Conservation (phyloP, 768 basidiomycete species). For the Hortiboletus flavorubellus region DNA sequence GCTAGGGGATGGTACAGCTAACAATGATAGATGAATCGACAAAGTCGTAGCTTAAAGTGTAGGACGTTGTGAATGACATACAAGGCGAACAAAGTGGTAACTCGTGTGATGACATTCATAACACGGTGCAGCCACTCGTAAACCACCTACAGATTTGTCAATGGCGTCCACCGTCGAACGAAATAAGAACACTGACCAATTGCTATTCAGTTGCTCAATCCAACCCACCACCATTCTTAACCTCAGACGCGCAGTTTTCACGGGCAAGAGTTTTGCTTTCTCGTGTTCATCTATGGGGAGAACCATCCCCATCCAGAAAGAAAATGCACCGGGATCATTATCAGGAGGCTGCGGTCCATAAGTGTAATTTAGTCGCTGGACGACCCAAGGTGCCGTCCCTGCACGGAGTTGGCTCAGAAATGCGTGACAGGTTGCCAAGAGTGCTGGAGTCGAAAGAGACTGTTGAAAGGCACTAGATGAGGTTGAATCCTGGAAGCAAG, state of each 20-base stretch:
- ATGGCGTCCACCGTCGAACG: slow-evolving; percentile 13
- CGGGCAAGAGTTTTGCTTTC: slow-evolving; percentile 82
- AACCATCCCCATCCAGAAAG: slow-evolving; percentile 88
- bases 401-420: slow-evolving; percentile 60
- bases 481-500: slow-evolving; percentile 2
- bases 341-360: slow-evolving; percentile 71
- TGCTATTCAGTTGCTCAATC: slow-evolving; percentile 76
- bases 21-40: slow-evolving; percentile 1
- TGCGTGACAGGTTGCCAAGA: slow-evolving; percentile 53
- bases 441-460: slow-evolving; percentile 22
- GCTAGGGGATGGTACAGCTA: slow-evolving; percentile 17
- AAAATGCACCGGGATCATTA: slow-evolving; percentile 63
- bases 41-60: slow-evolving; percentile 4
- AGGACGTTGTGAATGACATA: slow-evolving; percentile 12
- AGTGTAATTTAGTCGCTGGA: slow-evolving; percentile 76
- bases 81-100: slow-evolving; percentile 2
- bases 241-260: slow-evolving; percentile 73
- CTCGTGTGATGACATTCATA: slow-evolving; percentile 23
- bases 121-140: slow-evolving; percentile 63
- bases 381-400: slow-evolving; percentile 90
- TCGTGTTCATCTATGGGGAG: slow-evolving; percentile 90
- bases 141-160: slow-evolving; percentile 60
- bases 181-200: slow-evolving; percentile 42
- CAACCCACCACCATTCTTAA: slow-evolving; percentile 87
- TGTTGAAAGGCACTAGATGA: slow-evolving; percentile 1